Base-by-base conservation (phyloP, 1,284 basidiomycete genomes). In the Erythrobasidium hasegawianum region DNA sequence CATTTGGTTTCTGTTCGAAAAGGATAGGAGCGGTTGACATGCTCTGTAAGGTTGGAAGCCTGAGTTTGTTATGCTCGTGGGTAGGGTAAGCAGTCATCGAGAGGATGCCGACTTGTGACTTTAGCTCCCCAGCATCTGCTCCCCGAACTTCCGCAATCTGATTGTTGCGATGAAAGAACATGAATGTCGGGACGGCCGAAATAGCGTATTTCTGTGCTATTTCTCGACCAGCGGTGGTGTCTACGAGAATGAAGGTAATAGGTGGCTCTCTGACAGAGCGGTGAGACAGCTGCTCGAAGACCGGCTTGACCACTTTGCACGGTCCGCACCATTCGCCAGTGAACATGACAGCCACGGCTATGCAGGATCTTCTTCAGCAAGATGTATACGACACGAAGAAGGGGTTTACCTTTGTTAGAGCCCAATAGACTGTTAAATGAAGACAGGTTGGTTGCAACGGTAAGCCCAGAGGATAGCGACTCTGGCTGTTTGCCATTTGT, bases 271-370 rank as follows among this genome's bases (percentile, higher is more conserved):
- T 65, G 57, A 41, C 26, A 33, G 69, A 64, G 29, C 73, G 67
- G 20, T 71, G 56, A 0, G 77, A 75, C 1, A 77, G 69, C 13
- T 72, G 70, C 40, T 73, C 71, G 61, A 77, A 78, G 26, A 70
- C 64, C 0, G 76, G 76, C 54, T 74, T 74, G 69, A 78, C 69
- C 27, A 73, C 70, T 14, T 68, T 68, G 54, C 76, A 78, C 9
- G 77, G 75, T 1, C 76, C 74, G 54, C 77, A 78, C 1, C 60
- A 56, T 4, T 73, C 70, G 1, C 72, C 72, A 38, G 77, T 78
- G 70, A 72, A 78, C 66, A 77, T 75, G 55, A 74, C 71, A 4
- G 74, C 74, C 1, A 73, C 71, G 18, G 66, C 69, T 8, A 52
- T 0, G 66, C n/a, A n/a, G n/a, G n/a, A n/a, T n/a, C n/a, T n/a